These are phyloP conservation scores for Lathyrus sativus DNA, from an alignment of 306 rosid genomes.

Conservation along the genomic window DNA sequence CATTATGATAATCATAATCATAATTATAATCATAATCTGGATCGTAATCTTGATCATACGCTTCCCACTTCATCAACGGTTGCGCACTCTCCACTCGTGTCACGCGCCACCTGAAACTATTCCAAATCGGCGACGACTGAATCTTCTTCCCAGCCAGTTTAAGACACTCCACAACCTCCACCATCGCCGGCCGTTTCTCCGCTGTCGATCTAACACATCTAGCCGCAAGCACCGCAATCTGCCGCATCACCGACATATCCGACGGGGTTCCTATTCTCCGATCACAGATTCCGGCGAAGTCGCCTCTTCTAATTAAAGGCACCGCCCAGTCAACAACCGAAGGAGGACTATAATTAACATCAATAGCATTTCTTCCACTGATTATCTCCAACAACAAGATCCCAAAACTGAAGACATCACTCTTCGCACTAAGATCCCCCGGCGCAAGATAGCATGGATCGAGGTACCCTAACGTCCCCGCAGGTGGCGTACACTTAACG, in stretches of 20 bases:
- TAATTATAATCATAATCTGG: not conserved
- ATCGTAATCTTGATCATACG: not conserved
- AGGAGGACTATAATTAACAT: slow-evolving; percentile 78
- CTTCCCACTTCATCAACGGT: slow-evolving; percentile 36
- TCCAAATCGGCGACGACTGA: slow-evolving; percentile 54
- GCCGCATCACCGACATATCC: slow-evolving; percentile 42
- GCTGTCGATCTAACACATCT: slow-evolving; percentile 71
- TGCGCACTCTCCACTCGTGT: slow-evolving; percentile 41
- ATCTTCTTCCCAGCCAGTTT: slow-evolving; percentile 40
- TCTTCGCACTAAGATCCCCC: slow-evolving; percentile 74
- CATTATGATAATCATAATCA: not conserved
- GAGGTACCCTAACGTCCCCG: slow-evolving; percentile 91
- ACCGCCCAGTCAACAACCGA: slow-evolving; percentile 91
- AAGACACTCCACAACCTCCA: slow-evolving; percentile 71
- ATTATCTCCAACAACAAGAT: slow-evolving; percentile 74
- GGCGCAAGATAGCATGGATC: slow-evolving; percentile 92
- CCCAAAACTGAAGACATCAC: slow-evolving; percentile 95
- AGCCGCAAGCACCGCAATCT: slow-evolving; percentile 62
- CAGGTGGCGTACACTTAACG: slow-evolving; percentile 80
- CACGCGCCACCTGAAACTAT: slow-evolving; percentile 48
- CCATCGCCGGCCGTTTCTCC: slow-evolving; percentile 76
- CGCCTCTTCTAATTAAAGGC: slow-evolving; percentile 58
- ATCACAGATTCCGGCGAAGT: slow-evolving; percentile 58
- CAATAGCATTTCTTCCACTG: slow-evolving; percentile 86
- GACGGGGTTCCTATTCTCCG: slow-evolving; percentile 54